Evolutionary conservation across 176 grass and related monocot genomes (phyloP).

Genomic region (Aegilops sharonensis): DNA sequence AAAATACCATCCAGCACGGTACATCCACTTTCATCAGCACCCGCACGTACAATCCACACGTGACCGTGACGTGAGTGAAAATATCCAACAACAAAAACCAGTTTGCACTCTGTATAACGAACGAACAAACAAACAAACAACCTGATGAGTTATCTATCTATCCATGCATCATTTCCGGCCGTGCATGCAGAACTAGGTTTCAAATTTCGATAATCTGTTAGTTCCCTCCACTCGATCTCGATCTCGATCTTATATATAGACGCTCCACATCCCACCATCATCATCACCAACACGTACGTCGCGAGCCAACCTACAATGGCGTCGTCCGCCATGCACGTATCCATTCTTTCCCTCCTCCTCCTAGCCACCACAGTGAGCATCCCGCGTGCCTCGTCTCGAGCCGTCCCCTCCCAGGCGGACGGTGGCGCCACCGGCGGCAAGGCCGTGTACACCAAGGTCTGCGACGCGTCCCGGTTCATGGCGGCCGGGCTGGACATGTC

Average conservation of each 20-base stretch:
- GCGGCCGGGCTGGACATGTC: slow-evolving; percentile 9
- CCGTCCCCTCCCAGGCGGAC: not conserved
- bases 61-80: not conserved
- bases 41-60: not conserved
- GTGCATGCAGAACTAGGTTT: not conserved
- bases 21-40: not conserved
- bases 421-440: not conserved
- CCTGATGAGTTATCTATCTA: not conserved
- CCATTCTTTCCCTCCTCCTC: not conserved
- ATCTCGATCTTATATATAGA: not conserved
- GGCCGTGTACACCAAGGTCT: slow-evolving; percentile 28
- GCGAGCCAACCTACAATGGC: not conserved
- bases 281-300: not conserved
- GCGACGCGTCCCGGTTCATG: slow-evolving; percentile 18
- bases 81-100: not conserved
- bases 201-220: not conserved
- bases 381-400: not conserved
- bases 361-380: not conserved
- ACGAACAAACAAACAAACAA: not conserved
- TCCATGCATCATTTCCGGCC: not conserved
- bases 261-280: no score
- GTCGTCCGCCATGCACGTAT: not conserved
- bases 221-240: not conserved
- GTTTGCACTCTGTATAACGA: not conserved
- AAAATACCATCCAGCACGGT: not conserved